Evolutionary conservation across 352 stramenopile genomes (phyloP).

Genomic region (Sclerospora graminicola): DNA sequence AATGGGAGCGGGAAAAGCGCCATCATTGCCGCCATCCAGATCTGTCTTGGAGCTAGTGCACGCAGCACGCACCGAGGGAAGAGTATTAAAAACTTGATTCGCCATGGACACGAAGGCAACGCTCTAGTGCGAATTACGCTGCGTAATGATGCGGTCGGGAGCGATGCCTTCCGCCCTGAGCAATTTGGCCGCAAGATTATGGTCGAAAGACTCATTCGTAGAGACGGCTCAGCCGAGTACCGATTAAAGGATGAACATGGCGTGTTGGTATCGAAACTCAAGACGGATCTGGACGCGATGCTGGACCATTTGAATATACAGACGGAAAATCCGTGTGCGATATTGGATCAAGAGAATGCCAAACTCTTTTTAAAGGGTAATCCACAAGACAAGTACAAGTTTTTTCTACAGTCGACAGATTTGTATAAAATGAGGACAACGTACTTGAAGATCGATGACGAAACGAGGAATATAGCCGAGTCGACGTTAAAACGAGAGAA

Average conservation of each 20-base stretch:
- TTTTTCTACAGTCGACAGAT: slow-evolving; percentile 95
- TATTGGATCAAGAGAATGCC: slow-evolving; percentile 96
- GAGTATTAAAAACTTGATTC: slow-evolving; percentile 93
- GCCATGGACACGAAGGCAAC: slow-evolving; percentile 80
- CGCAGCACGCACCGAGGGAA: slow-evolving; percentile 89
- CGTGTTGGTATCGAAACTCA: slow-evolving; percentile 69
- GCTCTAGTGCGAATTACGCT: slow-evolving; percentile 91
- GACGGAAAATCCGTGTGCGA: slow-evolving; percentile 95
- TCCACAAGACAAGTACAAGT: slow-evolving; percentile 92
- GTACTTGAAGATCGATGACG: slow-evolving; percentile 81
- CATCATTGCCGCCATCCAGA: slow-evolving; percentile 96
- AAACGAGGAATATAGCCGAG: slow-evolving; percentile 42
- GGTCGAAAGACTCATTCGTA: slow-evolving; percentile 87
- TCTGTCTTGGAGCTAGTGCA: slow-evolving; percentile 92
- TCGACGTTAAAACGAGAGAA: slow-evolving; percentile 37
- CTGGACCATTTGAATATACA: slow-evolving; percentile 91
- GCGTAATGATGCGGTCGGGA: slow-evolving; percentile 79
- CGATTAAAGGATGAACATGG: slow-evolving; percentile 52
- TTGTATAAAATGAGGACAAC: slow-evolving; percentile 85
- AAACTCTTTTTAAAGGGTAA: slow-evolving; percentile 96
- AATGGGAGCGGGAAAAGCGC: slow-evolving; percentile 94
- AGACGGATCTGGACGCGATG: slow-evolving; percentile 89
- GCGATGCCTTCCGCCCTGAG: slow-evolving; percentile 86
- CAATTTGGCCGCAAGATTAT: slow-evolving; percentile 90
- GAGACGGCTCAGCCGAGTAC: slow-evolving; percentile 69